Base-by-base conservation (phyloP, 441 rosid species). In the Bruguiera hainesii region DNA sequence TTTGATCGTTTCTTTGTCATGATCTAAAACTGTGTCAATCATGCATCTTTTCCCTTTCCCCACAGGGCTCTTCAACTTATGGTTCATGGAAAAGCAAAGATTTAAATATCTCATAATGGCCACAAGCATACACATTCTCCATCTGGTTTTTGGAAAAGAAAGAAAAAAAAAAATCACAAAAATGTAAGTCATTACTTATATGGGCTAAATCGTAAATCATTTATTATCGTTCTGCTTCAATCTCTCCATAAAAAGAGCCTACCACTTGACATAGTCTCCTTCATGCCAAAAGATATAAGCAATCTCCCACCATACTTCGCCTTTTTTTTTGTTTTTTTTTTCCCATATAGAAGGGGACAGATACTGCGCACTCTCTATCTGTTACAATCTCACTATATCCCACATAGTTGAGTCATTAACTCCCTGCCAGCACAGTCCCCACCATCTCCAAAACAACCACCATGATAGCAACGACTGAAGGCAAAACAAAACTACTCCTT, bases 1-100 rank as follows among this genome's bases (percentile, higher is more conserved):
- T 63, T 82, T 79, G 82, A 78, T 66, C 68, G 50, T 65, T 76
- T 60, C 6, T 58, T 72, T 80, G 78, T 74, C 82, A 55, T 65
- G 74, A 65, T 74, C 7, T 39, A 61, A 18, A 70, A 19, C 26
- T 23, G 51, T 57, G 51, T 49, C 55, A 13, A 64, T 31, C 23
- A 42, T 29, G 48, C n/a, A 18, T 46, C 11, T 28, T 18, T 20
- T 51, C 48, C 18, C 30, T 31, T 35, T 19, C 13, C n/a, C 29
- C 35, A 7, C 28, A 11, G 18, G 33, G 37, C 58, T 51, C 25
- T 19, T 60, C 49, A 9, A 31, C 8, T 21, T 64, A 49, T 6
- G 28, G 25, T 19, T 4, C 56, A 26, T 26, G 55, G 49, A 63
- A 63, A 48, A 18, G 48, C 48, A 39, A 39, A 39, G 48, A 13